Evolutionary conservation across 2,329 filamentous ascomycete species (phyloP), one percentile per base, ranked within the genome.

Genomic region (Colletotrichum spinosum): DNA sequence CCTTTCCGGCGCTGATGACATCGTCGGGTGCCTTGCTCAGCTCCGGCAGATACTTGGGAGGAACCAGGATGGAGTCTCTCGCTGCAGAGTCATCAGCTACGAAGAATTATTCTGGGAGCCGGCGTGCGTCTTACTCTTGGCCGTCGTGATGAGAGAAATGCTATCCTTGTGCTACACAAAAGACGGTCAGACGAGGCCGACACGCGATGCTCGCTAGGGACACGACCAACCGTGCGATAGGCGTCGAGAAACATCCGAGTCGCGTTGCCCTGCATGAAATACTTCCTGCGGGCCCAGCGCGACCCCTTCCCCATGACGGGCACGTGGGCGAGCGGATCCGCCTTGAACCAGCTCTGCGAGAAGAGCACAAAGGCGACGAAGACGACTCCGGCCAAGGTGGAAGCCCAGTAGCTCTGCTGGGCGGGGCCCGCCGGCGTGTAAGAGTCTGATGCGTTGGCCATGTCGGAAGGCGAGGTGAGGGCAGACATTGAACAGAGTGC

Each of bases 1-100:
- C 74, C 13, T 41, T 67, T 46, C 70, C 56, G 45, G 75, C 69
- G 69, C 71, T 75, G 15, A 77, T 56, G 7, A 74, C 68, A 42
- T 72, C 58, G 46, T 77, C 72, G 0, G 74, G 73, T 6, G 76
- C 69, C 15, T 70, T 74, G 54, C 70, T 69, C 11, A 77, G 70
- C 53, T 77, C 71, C 15, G 51, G 54, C 6, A 77, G 68, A 49
- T 72, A 76, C 34, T 70, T 69, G 11, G 72, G 70, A 0, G 73
- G 69, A 1, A 78, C 55, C 1, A 76, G 73, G 8, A 77, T 50
- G 51, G 15, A 51, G 6, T 50, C 55, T 3, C 13, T 51, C 3
- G 34, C 25, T 58, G 17, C 34, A 6, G 17, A 17, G 4, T 6
- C 13, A 8, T 39, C 4, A 54, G 15, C 6, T 25, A 25, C 25